These are phyloP conservation scores for Ogataea neopini DNA, from an alignment of 805 yeast genomes.

Conservation along the genomic window DNA sequence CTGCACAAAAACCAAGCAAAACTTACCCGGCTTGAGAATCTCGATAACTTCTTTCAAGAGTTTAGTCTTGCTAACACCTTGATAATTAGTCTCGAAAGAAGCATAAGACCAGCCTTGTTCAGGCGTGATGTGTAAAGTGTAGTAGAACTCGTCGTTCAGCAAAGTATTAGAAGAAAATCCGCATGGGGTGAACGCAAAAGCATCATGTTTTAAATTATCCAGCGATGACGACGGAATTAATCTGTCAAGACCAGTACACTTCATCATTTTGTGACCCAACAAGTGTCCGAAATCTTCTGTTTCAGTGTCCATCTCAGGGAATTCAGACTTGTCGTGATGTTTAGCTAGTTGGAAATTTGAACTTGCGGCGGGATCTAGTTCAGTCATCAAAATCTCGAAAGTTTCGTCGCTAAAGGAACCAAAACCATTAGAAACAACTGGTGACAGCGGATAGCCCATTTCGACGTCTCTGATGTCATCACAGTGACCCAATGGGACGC, in stretches of 20 bases:
- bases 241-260: slow-evolving; percentile 58
- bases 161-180: slow-evolving; percentile 92
- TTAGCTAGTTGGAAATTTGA: slow-evolving; percentile 48
- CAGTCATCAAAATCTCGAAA: slow-evolving; percentile 90
- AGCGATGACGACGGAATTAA: slow-evolving; percentile 32
- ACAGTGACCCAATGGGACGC: not conserved
- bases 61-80: slow-evolving; percentile 50
- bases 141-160: slow-evolving; percentile 55
- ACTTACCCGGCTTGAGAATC: slow-evolving; percentile 73
- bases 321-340: slow-evolving; percentile 29
- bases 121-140: slow-evolving; percentile 92
- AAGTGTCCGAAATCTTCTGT: slow-evolving; percentile 76
- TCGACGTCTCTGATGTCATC: slow-evolving; percentile 1
- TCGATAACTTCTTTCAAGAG: slow-evolving; percentile 60
- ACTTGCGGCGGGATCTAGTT: slow-evolving; percentile 58
- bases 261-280: slow-evolving; percentile 70
- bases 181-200: slow-evolving; percentile 91
- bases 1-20: slow-evolving; percentile 46
- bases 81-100: slow-evolving; percentile 87
- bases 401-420: slow-evolving; percentile 51
- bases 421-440: slow-evolving; percentile 18
- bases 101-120: slow-evolving; percentile 95
- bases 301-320: slow-evolving; percentile 46
- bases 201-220: slow-evolving; percentile 56
- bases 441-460: slow-evolving; percentile 26